Evolutionary conservation across 2,329 filamentous ascomycete genomes (phyloP).

Genomic region (Ceratocystis cubensis): DNA sequence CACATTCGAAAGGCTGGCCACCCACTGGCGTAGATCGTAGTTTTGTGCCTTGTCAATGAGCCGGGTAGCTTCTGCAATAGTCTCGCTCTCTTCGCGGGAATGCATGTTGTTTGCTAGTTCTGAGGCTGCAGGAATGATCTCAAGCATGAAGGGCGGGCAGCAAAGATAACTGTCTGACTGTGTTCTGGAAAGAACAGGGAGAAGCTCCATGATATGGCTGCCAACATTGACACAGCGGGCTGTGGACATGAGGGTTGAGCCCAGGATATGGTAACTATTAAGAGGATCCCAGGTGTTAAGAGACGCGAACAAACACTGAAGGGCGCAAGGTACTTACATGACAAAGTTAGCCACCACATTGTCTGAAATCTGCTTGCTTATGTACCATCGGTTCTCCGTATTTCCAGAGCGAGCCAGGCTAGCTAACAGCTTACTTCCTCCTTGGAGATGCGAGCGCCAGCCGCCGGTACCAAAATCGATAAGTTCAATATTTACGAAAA

Average conservation of each 20-base stretch:
- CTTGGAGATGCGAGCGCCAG: conserved; percentile 37
- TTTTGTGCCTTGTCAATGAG: conserved; percentile 33
- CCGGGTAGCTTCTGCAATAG: conserved; percentile 29
- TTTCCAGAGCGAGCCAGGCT: conserved; percentile 27
- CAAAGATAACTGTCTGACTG: conserved; percentile 35
- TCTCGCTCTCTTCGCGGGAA: conserved; percentile 27
- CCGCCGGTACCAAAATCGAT: conserved; percentile 36
- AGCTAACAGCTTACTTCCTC: conserved; percentile 33
- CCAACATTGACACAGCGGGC: conserved; percentile 31
- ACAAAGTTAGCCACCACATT: conserved; percentile 38
- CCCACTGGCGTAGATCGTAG: conserved; percentile 35
- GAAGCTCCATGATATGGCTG: conserved; percentile 30
- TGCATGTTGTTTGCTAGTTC: conserved; percentile 32
- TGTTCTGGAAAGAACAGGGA: conserved; percentile 32
- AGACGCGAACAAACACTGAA: background rate
- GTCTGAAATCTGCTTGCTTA: conserved; percentile 29
- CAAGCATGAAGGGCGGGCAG: conserved; percentile 33
- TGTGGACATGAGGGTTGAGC: conserved; percentile 30
- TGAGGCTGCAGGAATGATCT: conserved; percentile 35
- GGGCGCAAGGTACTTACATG: conserved; percentile 29
- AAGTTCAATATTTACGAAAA: conserved; percentile 41
- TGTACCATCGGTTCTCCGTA: conserved; percentile 23
- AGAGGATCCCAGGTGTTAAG: no score
- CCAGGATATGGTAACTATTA: conserved; percentile 32
- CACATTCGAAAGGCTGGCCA: conserved; percentile 29